Evolutionary conservation across 768 basidiomycete species (phyloP).

Genomic region (Sarcomyxa edulis): DNA sequence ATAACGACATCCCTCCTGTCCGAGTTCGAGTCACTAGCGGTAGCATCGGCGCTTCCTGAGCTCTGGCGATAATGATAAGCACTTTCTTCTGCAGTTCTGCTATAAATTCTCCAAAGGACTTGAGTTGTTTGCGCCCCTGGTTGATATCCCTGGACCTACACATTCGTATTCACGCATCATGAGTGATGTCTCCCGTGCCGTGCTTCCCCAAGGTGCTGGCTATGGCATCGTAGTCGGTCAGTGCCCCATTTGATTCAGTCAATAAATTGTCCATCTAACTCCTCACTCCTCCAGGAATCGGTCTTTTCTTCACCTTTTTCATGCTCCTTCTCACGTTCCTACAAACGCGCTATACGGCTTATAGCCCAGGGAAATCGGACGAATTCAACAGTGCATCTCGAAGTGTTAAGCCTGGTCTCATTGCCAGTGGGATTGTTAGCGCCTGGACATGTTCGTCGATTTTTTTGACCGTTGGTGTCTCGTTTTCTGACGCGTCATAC

Average conservation of each 20-base stretch:
- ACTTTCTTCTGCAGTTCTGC: too few relatives aligned
- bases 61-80: too few relatives aligned
- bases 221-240: conserved; percentile 87
- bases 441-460: conserved; percentile 66
- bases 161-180: too few relatives aligned
- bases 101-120: too few relatives aligned
- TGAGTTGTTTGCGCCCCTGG: too few relatives aligned
- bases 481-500: conserved; percentile 10
- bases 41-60: too few relatives aligned
- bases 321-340: conserved; percentile 74
- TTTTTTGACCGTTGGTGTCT: too few relatives aligned
- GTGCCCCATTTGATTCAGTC: background rate
- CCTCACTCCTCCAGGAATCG: conserved; percentile 73
- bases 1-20: too few relatives aligned
- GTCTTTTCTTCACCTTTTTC: conserved; percentile 77
- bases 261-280: too few relatives aligned
- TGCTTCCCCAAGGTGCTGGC: conserved; percentile 75
- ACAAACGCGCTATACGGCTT: conserved; percentile 77
- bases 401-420: conserved; percentile 83
- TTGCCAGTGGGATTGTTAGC: conserved; percentile 86
- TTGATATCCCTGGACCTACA: too few relatives aligned
- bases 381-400: conserved; percentile 79
- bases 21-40: too few relatives aligned
- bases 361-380: conserved; percentile 72
- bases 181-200: too few relatives aligned